These are phyloP conservation scores for Avena insularis DNA, from an alignment of 176 grass and related monocot genomes.

Conservation along the genomic window DNA sequence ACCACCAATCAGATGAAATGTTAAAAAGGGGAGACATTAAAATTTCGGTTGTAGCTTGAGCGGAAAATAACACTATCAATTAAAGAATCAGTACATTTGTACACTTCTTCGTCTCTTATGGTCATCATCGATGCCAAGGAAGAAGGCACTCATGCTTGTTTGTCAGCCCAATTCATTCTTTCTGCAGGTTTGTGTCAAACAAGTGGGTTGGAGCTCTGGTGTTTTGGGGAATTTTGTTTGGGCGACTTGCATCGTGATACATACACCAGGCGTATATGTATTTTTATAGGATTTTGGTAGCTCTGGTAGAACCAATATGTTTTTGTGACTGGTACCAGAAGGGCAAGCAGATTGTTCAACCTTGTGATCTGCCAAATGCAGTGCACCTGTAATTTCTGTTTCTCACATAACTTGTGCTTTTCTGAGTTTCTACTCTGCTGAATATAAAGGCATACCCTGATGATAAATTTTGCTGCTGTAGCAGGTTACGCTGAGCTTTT, in stretches of 20 bases:
- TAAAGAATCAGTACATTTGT: not conserved
- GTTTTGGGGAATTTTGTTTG: constrained; percentile 72
- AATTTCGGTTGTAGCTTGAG: not conserved
- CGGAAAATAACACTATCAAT: not conserved
- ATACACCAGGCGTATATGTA: not conserved
- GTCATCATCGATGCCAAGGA: too few relatives aligned
- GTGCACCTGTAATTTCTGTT: not conserved
- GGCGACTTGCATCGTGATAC: constrained; percentile 59
- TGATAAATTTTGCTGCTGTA: too few relatives aligned
- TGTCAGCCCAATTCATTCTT: too few relatives aligned
- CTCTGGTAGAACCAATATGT: not conserved
- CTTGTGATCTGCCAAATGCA: constrained; percentile 8
- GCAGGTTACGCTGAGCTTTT: too few relatives aligned
- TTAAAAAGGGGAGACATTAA: not conserved
- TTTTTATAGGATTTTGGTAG: constrained; percentile 9
- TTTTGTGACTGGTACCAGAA: not conserved
- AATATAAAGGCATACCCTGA: too few relatives aligned
- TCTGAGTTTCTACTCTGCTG: too few relatives aligned
- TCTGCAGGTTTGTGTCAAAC: constrained; percentile 40
- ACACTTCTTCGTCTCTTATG: too few relatives aligned
- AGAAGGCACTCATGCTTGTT: too few relatives aligned
- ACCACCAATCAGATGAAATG: constrained; percentile 11
- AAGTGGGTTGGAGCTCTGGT: constrained; percentile 92
- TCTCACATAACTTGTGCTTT: not conserved
- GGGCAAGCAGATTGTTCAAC: not conserved